Evolutionary conservation across 2,329 filamentous ascomycete species (phyloP).

Genomic region (Fusarium subtropicale): DNA sequence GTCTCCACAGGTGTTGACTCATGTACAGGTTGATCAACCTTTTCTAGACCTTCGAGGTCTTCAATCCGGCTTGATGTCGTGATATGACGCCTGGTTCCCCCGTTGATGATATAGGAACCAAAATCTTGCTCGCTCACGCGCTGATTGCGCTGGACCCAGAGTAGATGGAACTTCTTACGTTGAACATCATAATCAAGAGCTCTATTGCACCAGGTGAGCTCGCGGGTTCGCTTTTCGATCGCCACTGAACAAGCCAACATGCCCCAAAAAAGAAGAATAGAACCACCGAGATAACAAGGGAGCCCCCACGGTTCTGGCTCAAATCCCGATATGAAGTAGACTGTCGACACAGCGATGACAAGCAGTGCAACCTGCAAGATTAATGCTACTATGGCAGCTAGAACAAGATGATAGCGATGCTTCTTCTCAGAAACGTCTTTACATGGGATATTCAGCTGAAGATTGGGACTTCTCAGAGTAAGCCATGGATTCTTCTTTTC

Average conservation of each 20-base stretch:
- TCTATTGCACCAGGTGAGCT: not conserved
- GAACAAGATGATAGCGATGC: rapidly evolving
- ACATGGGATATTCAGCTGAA: not conserved
- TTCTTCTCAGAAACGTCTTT: rapidly evolving
- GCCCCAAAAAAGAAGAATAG: rapidly evolving
- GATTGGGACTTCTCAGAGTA: rapidly evolving
- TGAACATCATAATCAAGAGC: rapidly evolving
- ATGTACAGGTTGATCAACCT: rapidly evolving
- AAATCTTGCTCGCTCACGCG: not conserved
- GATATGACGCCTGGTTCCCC: not conserved
- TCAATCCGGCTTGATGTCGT: not conserved
- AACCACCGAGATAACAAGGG: not conserved
- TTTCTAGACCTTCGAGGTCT: not conserved
- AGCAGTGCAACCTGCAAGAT: rapidly evolving
- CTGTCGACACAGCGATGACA: not conserved
- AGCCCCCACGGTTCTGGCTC: not conserved
- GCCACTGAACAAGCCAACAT: not conserved
- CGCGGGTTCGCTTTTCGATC: not conserved
- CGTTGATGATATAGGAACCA: not conserved
- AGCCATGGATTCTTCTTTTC: not conserved
- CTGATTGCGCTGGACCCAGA: not conserved
- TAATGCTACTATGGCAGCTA: not conserved
- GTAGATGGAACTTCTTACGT: not conserved
- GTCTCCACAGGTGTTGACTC: no score
- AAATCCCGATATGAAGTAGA: not conserved